Conservation (phyloP, 495 filamentous ascomycete genomes). For the Penicillium cinerascens region DNA sequence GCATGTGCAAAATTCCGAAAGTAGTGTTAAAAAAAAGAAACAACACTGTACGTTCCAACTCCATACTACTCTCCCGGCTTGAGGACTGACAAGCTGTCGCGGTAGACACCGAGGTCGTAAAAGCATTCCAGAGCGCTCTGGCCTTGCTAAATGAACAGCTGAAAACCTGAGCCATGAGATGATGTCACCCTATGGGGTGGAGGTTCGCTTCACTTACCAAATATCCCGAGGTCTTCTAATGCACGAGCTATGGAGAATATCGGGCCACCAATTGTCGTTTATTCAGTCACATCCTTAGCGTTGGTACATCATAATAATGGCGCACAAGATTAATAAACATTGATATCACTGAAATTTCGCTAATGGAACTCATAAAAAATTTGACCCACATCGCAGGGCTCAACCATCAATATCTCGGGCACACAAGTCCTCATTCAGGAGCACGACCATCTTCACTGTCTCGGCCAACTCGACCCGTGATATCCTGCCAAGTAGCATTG, state of each 20-base stretch:
- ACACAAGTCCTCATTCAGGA: background rate
- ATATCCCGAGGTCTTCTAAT: background rate
- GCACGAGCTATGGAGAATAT: background rate
- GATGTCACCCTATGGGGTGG: background rate
- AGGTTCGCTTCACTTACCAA: background rate
- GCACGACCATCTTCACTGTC: background rate
- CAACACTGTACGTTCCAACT: slow-evolving; percentile 59
- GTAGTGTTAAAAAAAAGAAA: slow-evolving; percentile 64
- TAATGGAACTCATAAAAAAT: background rate
- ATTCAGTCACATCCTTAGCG: background rate
- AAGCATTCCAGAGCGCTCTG: slow-evolving; percentile 76
- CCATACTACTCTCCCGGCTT: background rate
- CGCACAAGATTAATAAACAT: background rate
- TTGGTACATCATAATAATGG: background rate
- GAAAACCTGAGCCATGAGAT: slow-evolving; percentile 12
- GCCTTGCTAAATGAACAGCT: slow-evolving; percentile 54
- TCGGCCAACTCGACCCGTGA: slow-evolving; percentile 55
- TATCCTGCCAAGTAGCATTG: slow-evolving; percentile 84
- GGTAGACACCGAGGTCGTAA: slow-evolving; percentile 71
- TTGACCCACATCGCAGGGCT: background rate
- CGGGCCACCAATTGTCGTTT: background rate
- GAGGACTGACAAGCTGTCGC: background rate
- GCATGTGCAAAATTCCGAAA: slow-evolving; percentile 68
- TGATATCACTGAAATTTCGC: background rate
- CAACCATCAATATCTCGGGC: background rate